Percentiles rank a stretch among this genome's conserved stretches.
phyloP scores from a whole-genome alignment of 2,329 filamentous ascomycete species.

The Colletotrichum orbiculare region DNA sequence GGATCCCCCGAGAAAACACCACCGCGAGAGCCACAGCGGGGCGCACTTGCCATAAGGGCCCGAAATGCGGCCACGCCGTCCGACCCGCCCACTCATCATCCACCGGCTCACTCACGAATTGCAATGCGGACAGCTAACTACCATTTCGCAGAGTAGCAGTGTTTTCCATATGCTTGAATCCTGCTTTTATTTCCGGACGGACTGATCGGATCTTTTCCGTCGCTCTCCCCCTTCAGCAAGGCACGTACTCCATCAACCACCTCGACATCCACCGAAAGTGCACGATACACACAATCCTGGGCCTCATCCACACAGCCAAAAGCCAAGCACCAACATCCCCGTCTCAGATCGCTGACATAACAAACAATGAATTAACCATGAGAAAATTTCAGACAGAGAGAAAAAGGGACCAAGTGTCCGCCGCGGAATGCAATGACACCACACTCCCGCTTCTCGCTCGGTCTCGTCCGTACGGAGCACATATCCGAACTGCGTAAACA shows the following conservation, averaged over 20 bases:
- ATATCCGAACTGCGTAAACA: not conserved
- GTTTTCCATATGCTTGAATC: not conserved
- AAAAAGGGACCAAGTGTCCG: not conserved
- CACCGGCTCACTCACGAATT: not conserved
- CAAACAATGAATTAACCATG: too few species aligned
- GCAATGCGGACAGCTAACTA: too few species aligned
- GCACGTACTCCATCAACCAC: too few species aligned
- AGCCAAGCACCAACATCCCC: not conserved
- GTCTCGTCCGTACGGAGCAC: constrained; percentile 3
- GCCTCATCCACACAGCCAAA: not conserved
- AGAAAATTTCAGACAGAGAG: not conserved
- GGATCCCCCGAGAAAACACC: not conserved
- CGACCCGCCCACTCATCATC: not conserved
- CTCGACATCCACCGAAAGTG: too few species aligned
- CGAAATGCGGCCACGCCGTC: constrained; percentile 34
- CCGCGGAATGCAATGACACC: constrained; percentile 16
- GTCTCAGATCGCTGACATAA: not conserved
- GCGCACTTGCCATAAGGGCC: constrained; percentile 18
- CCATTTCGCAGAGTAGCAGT: too few species aligned
- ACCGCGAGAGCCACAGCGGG: not conserved
- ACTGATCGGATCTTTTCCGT: constrained; percentile 35
- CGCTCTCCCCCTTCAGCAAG: not conserved
- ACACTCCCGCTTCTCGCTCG: not conserved
- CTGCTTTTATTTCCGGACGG: constrained; percentile 26
- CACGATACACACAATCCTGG: too few species aligned